Evolutionary conservation across 345 rosid genomes (phyloP).

Genomic region (Barbarea vulgaris): DNA sequence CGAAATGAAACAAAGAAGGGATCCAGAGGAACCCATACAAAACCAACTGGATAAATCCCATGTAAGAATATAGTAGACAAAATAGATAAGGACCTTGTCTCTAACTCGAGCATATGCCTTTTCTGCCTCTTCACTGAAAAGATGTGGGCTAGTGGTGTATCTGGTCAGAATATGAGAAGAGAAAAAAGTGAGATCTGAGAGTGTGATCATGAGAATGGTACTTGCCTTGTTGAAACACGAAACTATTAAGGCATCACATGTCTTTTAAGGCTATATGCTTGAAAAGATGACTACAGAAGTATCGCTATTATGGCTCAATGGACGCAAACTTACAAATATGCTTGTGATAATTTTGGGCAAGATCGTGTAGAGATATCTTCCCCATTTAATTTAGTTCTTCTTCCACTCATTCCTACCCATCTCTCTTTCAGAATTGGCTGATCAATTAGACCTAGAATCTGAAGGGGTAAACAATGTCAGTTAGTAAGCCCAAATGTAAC

Average conservation of each 20-base stretch:
- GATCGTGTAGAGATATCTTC: constrained; percentile 69
- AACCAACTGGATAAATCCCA: not conserved
- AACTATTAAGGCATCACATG: not conserved
- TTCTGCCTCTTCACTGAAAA: constrained; percentile 77
- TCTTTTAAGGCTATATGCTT: not conserved
- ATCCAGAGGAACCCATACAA: not conserved
- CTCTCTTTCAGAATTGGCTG: constrained; percentile 90
- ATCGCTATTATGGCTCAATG: not conserved
- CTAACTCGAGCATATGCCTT: constrained; percentile 82
- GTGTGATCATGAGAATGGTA: constrained; percentile 1
- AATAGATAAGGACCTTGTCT: constrained; percentile 60
- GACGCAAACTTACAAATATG: constrained; percentile 72
- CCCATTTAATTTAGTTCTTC: constrained; percentile 75
- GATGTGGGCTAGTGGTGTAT: constrained; percentile 97
- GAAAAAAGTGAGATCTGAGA: not conserved
- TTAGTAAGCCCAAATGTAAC: constrained; percentile 29
- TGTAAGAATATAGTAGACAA: constrained; percentile 4
- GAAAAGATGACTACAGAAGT: constrained; percentile 19
- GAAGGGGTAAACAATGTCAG: constrained; percentile 21
- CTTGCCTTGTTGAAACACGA: not conserved
- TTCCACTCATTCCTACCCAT: constrained; percentile 87
- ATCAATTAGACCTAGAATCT: constrained; percentile 92
- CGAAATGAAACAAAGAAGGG: constrained; percentile 9
- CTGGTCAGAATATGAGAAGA: constrained; percentile 43
- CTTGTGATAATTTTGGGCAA: constrained; percentile 69